phyloP scores from a whole-genome alignment of 1,284 basidiomycete species.

The Microbotryum saponariae region DNA sequence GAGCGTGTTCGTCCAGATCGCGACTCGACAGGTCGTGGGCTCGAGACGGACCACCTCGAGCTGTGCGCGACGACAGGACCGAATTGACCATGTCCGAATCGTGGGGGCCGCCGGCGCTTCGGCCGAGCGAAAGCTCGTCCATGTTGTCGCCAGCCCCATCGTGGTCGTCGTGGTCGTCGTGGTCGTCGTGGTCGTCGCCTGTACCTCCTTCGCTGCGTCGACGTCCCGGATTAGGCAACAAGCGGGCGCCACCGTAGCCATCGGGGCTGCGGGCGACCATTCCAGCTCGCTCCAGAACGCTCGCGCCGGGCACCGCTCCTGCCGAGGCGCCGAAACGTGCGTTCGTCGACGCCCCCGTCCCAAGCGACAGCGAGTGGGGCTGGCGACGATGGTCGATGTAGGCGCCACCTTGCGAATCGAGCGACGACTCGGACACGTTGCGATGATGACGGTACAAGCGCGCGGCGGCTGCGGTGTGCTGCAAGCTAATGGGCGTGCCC shows the following conservation, averaged over 20 bases:
- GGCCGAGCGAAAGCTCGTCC: constrained; percentile 4
- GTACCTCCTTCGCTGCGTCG: not conserved
- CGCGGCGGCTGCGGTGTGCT: constrained; percentile 24
- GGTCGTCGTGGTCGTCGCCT: not conserved
- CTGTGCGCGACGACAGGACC: constrained; percentile 8
- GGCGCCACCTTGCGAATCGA: constrained; percentile 36
- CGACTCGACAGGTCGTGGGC: constrained; percentile 1
- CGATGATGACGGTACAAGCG: constrained; percentile 34
- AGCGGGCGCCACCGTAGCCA: not conserved
- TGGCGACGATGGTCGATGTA: constrained; percentile 37
- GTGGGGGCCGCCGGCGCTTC: not conserved
- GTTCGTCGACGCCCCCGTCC: constrained; percentile 10
- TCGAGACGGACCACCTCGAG: not conserved
- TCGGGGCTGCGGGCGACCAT: constrained; percentile 7
- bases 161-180: not conserved
- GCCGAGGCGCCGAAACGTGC: not conserved
- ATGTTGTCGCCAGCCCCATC: not conserved
- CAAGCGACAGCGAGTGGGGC: constrained; percentile 29
- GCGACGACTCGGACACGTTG: constrained; percentile 35
- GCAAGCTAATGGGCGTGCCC: constrained; percentile 2
- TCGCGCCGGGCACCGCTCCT: not conserved
- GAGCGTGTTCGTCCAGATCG: constrained; percentile 25
- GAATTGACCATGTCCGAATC: constrained; percentile 9
- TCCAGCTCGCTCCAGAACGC: not conserved
- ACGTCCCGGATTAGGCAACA: not conserved